phyloP scores from a whole-genome alignment of 2,329 filamentous ascomycete genomes.

The Diplodia scrobiculata region DNA sequence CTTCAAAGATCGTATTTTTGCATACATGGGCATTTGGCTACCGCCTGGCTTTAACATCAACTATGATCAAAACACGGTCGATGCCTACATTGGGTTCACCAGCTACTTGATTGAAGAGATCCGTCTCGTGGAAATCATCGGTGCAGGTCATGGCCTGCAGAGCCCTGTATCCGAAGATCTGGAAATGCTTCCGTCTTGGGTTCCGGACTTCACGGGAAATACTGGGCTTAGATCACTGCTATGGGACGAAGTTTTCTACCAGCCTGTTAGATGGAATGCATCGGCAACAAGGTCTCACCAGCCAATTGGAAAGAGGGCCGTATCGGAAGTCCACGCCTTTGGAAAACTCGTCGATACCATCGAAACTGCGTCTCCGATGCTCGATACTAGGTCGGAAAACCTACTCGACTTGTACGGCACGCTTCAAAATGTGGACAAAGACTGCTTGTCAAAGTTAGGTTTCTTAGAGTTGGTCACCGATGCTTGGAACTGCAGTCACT shows the following conservation, averaged over 20 bases:
- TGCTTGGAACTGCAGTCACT: no score
- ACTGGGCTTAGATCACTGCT: rapidly evolving
- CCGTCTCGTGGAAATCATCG: not conserved
- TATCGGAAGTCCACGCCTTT: not conserved
- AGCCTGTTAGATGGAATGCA: not conserved
- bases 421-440: not conserved
- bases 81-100: not conserved
- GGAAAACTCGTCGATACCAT: not conserved
- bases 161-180: no score
- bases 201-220: not conserved
- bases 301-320: no score
- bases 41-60: not conserved
- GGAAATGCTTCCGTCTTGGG: not conserved
- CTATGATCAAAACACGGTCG: not conserved
- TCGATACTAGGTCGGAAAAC: not conserved
- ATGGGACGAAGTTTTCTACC: not conserved
- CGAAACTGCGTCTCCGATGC: not conserved
- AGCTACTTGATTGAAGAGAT: not conserved
- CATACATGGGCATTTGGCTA: not conserved
- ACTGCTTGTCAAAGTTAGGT: no score
- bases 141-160: not conserved
- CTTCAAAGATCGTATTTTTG: not conserved
- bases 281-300: not conserved
- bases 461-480: no score
- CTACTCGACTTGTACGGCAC: not conserved